phyloP scores from a whole-genome alignment of 257 asterid species.

The Eucommia ulmoides region DNA sequence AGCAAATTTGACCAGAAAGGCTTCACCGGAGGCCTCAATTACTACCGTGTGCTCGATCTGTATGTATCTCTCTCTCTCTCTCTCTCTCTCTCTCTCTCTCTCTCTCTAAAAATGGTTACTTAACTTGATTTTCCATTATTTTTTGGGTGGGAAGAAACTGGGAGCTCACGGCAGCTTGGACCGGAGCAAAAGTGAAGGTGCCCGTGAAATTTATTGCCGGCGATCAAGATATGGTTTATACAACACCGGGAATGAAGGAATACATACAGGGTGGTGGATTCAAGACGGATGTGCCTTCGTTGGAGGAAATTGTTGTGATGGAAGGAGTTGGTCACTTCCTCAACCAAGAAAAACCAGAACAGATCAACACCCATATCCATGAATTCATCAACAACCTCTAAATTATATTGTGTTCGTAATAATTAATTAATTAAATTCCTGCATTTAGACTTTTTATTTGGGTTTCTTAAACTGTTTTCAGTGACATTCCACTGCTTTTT shows the following conservation, averaged over 20 bases:
- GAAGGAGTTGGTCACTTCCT: constrained; percentile 69
- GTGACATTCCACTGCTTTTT: too few species aligned
- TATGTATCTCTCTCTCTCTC: constrained; percentile 12
- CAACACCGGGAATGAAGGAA: constrained; percentile 76
- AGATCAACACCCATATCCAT: constrained; percentile 35
- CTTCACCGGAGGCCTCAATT: constrained; percentile 86
- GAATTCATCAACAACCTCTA: constrained; percentile 39
- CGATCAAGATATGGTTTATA: constrained; percentile 62
- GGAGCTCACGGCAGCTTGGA: constrained; percentile 83
- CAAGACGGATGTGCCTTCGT: constrained; percentile 66
- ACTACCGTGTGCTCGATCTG: constrained; percentile 75
- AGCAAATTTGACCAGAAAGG: constrained; percentile 41
- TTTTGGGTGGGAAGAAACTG: too few species aligned
- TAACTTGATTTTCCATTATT: too few species aligned
- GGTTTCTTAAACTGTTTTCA: too few species aligned
- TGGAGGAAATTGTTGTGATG: constrained; percentile 56
- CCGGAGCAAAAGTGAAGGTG: constrained; percentile 50
- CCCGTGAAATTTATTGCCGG: constrained; percentile 75
- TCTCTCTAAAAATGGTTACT: too few species aligned
- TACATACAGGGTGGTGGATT: constrained; percentile 77
- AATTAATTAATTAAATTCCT: too few species aligned
- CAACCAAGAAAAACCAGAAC: constrained; percentile 71
- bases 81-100: too few species aligned
- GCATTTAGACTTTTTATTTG: too few species aligned
- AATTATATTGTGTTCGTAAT: too few species aligned